Conservation (phyloP, 2,329 filamentous ascomycete species). For the Sordariomycetes sp. region DNA sequence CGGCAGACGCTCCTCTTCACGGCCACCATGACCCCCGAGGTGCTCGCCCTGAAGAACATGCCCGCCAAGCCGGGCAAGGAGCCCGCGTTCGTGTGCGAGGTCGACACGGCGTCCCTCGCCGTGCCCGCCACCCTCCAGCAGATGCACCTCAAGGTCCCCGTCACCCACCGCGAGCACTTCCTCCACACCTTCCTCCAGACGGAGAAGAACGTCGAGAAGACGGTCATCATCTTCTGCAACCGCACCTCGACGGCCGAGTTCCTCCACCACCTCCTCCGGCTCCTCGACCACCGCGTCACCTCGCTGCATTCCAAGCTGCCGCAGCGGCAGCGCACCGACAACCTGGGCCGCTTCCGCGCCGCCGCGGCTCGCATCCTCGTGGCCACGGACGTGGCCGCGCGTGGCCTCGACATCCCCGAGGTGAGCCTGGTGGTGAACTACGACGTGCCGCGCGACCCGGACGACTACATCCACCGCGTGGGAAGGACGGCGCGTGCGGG, state of each 20-base stretch:
- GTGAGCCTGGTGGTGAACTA: slow-evolving; percentile 90
- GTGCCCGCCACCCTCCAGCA: slow-evolving; percentile 75
- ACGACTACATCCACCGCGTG: slow-evolving; percentile 95
- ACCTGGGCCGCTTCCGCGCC: slow-evolving; percentile 85
- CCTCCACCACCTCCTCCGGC: slow-evolving; percentile 76
- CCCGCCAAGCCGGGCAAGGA: slow-evolving; percentile 58
- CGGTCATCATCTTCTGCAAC: slow-evolving; percentile 90
- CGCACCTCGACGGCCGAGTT: slow-evolving; percentile 80
- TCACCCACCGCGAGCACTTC: slow-evolving; percentile 91
- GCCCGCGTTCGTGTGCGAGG: slow-evolving; percentile 81
- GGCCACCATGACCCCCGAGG: slow-evolving; percentile 87
- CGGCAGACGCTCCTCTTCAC: slow-evolving; percentile 96
- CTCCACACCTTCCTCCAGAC: slow-evolving; percentile 83
- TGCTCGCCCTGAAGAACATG: slow-evolving; percentile 73
- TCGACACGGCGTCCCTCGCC: slow-evolving; percentile 64
- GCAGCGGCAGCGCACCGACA: slow-evolving; percentile 75
- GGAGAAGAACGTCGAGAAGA: slow-evolving; percentile 61
- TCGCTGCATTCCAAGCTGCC: slow-evolving; percentile 80
- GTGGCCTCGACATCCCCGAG: slow-evolving; percentile 90
- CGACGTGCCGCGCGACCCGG: slow-evolving; percentile 88
- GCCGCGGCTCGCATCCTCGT: slow-evolving; percentile 81
- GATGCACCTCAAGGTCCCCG: slow-evolving; percentile 76
- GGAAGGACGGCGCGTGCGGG: slow-evolving; percentile 92
- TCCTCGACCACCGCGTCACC: slow-evolving; percentile 82
- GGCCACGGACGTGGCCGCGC: slow-evolving; percentile 87